Evolutionary conservation across 2,329 filamentous ascomycete genomes (phyloP).

Genomic region (Fusarium sp.): DNA sequence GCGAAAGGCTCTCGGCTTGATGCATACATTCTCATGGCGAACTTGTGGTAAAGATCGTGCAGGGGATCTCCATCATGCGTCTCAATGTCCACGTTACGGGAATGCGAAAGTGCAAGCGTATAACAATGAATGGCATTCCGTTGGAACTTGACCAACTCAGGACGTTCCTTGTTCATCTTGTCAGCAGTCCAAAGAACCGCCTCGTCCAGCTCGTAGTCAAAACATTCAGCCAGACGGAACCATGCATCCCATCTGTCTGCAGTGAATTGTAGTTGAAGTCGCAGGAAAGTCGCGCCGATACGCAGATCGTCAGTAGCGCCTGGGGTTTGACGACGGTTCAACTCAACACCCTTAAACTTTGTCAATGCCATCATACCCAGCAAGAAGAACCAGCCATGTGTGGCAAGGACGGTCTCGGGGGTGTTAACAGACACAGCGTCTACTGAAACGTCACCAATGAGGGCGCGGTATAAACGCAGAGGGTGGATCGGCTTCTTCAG

Average conservation of each 20-base stretch:
- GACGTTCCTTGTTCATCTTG: slow-evolving; percentile 86
- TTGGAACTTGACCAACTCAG: slow-evolving; percentile 79
- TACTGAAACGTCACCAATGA: slow-evolving; percentile 80
- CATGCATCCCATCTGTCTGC: slow-evolving; percentile 88
- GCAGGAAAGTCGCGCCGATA: slow-evolving; percentile 81
- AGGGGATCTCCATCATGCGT: slow-evolving; percentile 63
- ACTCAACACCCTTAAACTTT: slow-evolving; percentile 79
- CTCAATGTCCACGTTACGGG: slow-evolving; percentile 57
- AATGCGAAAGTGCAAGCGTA: slow-evolving; percentile 68
- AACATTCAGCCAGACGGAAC: slow-evolving; percentile 88
- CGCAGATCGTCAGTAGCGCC: slow-evolving; percentile 86
- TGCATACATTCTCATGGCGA: slow-evolving; percentile 70
- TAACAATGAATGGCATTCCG: slow-evolving; percentile 86
- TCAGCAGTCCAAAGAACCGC: slow-evolving; percentile 89
- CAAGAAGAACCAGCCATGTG: slow-evolving; percentile 91
- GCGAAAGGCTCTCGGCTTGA: slow-evolving; percentile 71
- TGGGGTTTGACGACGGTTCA: slow-evolving; percentile 79
- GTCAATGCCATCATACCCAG: slow-evolving; percentile 88
- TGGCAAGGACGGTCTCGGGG: slow-evolving; percentile 77
- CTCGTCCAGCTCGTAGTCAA: slow-evolving; percentile 89
- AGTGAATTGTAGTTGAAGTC: slow-evolving; percentile 84
- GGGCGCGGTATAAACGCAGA: slow-evolving; percentile 79
- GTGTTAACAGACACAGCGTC: slow-evolving; percentile 76
- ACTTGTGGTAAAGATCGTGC: slow-evolving; percentile 69
- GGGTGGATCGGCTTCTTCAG: slow-evolving; percentile 88